Percentiles rank a stretch among this genome's conserved stretches.
These are phyloP conservation scores for Heteromeles arbutifolia DNA, from an alignment of 306 rosid species.

Conservation along the genomic window DNA sequence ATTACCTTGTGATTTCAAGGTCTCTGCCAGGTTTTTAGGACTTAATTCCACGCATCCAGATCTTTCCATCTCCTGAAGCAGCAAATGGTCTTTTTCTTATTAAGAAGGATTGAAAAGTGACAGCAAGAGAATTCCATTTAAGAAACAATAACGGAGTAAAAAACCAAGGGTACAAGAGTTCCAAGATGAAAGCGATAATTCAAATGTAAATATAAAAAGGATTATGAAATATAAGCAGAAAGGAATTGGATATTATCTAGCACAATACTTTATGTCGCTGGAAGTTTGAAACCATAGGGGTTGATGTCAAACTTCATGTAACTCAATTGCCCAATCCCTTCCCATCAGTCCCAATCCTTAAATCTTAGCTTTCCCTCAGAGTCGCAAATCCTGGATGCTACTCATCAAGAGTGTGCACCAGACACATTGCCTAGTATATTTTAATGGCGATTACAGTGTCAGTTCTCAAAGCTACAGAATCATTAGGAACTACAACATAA, in stretches of 20 bases:
- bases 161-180: not conserved
- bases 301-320: not conserved
- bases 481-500: not conserved
- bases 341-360: not conserved
- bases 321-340: not conserved
- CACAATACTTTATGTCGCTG: not conserved
- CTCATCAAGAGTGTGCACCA: not conserved
- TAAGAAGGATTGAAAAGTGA: not conserved
- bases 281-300: not conserved
- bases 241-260: not conserved
- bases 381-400: not conserved
- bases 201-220: not conserved
- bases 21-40: slow-evolving; percentile 65
- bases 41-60: slow-evolving; percentile 47
- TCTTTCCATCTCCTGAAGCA: slow-evolving; percentile 76
- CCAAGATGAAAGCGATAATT: not conserved
- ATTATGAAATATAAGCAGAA: not conserved
- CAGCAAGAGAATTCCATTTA: not conserved
- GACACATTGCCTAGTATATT: not conserved
- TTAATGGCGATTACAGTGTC: not conserved
- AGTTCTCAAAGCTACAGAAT: not conserved
- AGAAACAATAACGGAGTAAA: not conserved
- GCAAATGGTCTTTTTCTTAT: slow-evolving; percentile 22
- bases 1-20: slow-evolving; percentile 73
- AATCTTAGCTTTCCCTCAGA: not conserved